Percentiles rank a stretch among this genome's conserved stretches.
Evolutionary conservation across 2,329 filamentous ascomycete species (phyloP).

Genomic region (Pseudogymnoascus destructans): DNA sequence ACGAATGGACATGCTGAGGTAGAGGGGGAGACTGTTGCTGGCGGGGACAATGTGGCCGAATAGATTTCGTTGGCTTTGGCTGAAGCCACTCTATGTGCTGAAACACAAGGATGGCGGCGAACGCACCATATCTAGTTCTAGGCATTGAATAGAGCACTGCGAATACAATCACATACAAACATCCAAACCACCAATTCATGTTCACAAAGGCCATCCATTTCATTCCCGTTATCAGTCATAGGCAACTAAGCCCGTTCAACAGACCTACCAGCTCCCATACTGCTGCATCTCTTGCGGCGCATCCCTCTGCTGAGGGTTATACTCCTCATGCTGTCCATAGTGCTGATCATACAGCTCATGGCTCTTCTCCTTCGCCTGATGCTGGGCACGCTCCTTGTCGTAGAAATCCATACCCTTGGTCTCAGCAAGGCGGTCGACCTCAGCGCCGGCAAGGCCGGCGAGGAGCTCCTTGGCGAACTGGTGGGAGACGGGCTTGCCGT

Average conservation of each 20-base stretch:
- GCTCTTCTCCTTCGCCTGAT: slow-evolving; percentile 44
- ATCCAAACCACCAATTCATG: neutral
- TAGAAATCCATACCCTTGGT: slow-evolving; percentile 51
- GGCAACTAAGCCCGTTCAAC: too few relatives aligned
- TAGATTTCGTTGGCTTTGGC: neutral
- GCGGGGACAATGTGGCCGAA: neutral
- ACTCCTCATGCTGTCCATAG: slow-evolving; percentile 36
- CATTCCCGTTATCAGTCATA: too few relatives aligned
- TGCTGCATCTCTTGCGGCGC: slow-evolving; percentile 26
- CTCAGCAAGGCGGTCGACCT: slow-evolving; percentile 65
- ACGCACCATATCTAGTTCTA: neutral
- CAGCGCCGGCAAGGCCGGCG: slow-evolving; percentile 57
- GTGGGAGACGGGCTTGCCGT: slow-evolving; percentile 61
- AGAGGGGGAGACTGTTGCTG: neutral
- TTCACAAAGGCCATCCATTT: neutral
- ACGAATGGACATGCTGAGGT: neutral
- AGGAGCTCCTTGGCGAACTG: slow-evolving; percentile 66
- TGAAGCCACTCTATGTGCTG: neutral
- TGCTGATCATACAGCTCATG: slow-evolving; percentile 49
- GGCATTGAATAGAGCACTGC: neutral
- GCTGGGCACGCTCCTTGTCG: slow-evolving; percentile 45
- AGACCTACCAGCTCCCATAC: slow-evolving; percentile 14
- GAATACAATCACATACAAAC: neutral
- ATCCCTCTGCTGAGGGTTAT: slow-evolving; percentile 26
- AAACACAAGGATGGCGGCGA: neutral